Base-by-base conservation (phyloP, 805 yeast genomes). In the Candida tammaniensis region DNA sequence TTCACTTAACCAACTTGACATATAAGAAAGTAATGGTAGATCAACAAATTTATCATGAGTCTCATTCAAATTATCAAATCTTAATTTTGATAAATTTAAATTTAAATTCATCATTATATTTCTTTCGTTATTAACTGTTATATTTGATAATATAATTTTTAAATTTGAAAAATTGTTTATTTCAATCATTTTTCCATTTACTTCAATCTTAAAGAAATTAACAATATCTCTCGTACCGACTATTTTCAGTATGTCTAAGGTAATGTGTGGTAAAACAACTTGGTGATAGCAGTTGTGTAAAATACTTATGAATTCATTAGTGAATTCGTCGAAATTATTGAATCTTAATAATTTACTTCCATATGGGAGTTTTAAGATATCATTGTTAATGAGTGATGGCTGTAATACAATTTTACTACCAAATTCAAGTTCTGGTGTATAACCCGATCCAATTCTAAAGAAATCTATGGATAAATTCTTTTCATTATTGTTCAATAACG, bases 401-500 rank as follows among this genome's bases (percentile, higher is more conserved):
- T 36, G 42, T 12, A 34, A 33, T 11, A 39, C 41, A 6, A 33
- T 21, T 21, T 38, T 40, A 8, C 31, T 29, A 10, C 44, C 43
- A 22, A 37, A 35, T 20, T 43, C 41, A 3, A 44, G 14, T 5
- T 48, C 53, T 7, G 43, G 46, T 8, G 47, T 42, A 29, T 49
- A 48, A 10, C 28, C 17, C 3, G 36, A 28, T 4, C 60, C 62
- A 20, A 58, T 46, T 34, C 61, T 40, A 17, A 53, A 39, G 14
- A 57, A 27, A 17, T 49, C 47, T 23, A 56, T 46, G 2, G 60
- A 51, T 19, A 58, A 31, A 20, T 43, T 35, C 23, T 38, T 47
- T 7, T 47, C 50, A 16, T 39, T 35, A 29, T 36, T 30, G 17
- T 38, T 28, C 33, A 42, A 38, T 13, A 35, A 28, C 8, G 36